Evolutionary conservation across 2,329 filamentous ascomycete species (phyloP), one percentile per base, ranked within the genome.

Genomic region (Aspergillus hortae): DNA sequence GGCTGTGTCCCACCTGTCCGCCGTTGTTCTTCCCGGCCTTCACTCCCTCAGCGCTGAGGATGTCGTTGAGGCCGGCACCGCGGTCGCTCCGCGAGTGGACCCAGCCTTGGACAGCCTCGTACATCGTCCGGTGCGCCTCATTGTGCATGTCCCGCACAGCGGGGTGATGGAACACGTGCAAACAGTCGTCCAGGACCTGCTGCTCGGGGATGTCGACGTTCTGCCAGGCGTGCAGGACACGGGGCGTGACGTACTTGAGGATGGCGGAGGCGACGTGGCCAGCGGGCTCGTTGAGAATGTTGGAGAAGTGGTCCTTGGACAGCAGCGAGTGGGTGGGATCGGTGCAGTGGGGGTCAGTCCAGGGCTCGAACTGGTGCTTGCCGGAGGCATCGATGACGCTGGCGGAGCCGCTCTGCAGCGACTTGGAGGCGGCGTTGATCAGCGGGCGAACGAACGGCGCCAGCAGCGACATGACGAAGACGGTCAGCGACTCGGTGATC

Each of bases 401-500:
- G 0, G 88, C 88, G 9, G 90, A 96, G 4, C 94, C 92, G 21
- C 87, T 82, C 74, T 97, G 95, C 23, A 99, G 79, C 32, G 85
- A 83, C 65, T 92, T 86, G 19, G 90, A 92, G 4, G 92, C 90
- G 48, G 88, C 84, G 48, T 87, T 88, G 70, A 99, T 96, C 67
- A 99, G 87, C 10, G 94, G 94, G 51, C 91, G 85, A 56, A 99
- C 82, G 70, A 95, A 97, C 0, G 94, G 94, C 0, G 94, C 90
- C 15, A 99, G 80, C 1, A 99, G 81, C 5, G 91, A 92, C 56
- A 99, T 81, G 46, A 99, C 84, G 67, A 97, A 97, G 6, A 96
- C 80, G 0, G 92, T 96, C 38, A 99, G 78, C 1, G 89, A 92
- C 74, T 99, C 94, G 51, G 88, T 90, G 63, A 99, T 95, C 62